These are phyloP conservation scores for Cairneyella variabilis DNA, from an alignment of 495 filamentous ascomycete species.

Conservation along the genomic window DNA sequence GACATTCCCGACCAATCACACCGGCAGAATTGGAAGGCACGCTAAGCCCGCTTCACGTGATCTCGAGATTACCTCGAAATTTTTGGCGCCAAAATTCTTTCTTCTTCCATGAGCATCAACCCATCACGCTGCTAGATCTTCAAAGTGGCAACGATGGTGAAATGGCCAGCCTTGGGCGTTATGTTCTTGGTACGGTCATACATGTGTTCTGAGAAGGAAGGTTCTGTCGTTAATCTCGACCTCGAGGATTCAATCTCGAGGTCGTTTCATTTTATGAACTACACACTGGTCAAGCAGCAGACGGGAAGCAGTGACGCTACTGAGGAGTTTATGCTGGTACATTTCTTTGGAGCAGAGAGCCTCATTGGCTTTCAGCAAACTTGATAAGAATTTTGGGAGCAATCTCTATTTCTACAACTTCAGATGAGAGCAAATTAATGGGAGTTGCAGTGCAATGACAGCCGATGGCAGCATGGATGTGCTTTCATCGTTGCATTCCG, in stretches of 20 bases:
- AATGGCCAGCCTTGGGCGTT: constrained; percentile 34
- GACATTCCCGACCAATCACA: constrained; percentile 7
- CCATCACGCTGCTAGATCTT: constrained; percentile 35
- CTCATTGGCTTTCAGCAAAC: too few species aligned
- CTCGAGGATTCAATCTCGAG: constrained; percentile 44
- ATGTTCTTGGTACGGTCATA: constrained; percentile 41
- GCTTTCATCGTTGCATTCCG: too few species aligned
- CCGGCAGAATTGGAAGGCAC: constrained; percentile 3
- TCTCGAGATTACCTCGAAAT: constrained; percentile 5
- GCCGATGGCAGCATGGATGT: too few species aligned
- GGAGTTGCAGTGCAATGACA: too few species aligned
- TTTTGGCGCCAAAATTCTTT: constrained; percentile 17
- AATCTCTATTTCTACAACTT: too few species aligned
- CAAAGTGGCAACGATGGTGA: constrained; percentile 31
- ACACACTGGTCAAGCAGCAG: too few species aligned
- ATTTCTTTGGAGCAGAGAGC: too few species aligned
- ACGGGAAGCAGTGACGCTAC: too few species aligned
- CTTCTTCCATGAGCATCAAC: constrained; percentile 47
- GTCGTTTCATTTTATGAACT: constrained; percentile 58
- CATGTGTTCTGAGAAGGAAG: constrained; percentile 39
- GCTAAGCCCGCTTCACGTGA: constrained; percentile 6
- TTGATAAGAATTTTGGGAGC: too few species aligned
- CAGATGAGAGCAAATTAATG: too few species aligned
- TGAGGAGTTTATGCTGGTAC: too few species aligned
- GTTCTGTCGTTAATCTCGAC: constrained; percentile 61